These are phyloP conservation scores for Daldinia decipiens DNA, from an alignment of 495 filamentous ascomycete species.

Conservation along the genomic window DNA sequence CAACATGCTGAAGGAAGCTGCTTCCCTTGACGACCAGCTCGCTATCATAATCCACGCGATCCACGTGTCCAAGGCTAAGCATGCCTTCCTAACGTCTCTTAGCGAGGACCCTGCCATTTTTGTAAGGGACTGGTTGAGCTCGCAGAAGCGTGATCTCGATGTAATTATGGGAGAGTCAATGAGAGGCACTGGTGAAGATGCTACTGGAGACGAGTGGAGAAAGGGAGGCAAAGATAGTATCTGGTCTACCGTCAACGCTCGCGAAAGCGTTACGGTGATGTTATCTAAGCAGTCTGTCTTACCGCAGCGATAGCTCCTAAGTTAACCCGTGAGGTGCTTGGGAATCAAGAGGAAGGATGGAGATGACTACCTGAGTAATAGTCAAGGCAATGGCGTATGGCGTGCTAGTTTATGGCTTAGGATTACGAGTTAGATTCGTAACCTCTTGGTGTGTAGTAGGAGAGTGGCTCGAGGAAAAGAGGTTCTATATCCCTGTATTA, in stretches of 20 bases:
- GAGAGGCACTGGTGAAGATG: constrained; percentile 71
- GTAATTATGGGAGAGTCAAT: constrained; percentile 84
- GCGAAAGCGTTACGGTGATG: constrained; percentile 66
- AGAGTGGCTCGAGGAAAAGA: constrained; percentile 1
- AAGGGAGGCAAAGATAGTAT: constrained; percentile 61
- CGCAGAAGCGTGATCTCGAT: constrained; percentile 90
- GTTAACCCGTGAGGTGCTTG: background rate
- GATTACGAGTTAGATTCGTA: background rate
- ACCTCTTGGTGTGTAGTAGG: background rate
- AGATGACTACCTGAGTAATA: background rate
- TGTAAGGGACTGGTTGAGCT: constrained; percentile 82
- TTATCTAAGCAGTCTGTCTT: constrained; percentile 53
- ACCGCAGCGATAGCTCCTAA: constrained; percentile 23
- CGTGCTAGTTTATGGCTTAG: constrained; percentile 17
- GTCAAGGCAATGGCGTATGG: constrained; percentile 28
- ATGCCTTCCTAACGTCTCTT: constrained; percentile 80
- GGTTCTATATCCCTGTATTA: constrained; percentile 31
- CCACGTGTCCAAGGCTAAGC: constrained; percentile 81
- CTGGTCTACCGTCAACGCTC: constrained; percentile 64
- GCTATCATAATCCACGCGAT: constrained; percentile 81
- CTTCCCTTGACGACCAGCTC: constrained; percentile 81
- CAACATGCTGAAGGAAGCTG: constrained; percentile 73
- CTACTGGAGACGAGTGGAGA: constrained; percentile 66
- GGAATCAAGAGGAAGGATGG: background rate
- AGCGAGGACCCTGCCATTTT: constrained; percentile 84